A percentile compares a stretch with the other conserved stretches of the same genome.
Evolutionary conservation across 192 early-diverging fungal genomes (phyloP).

Genomic region (Entrophospora sp.): DNA sequence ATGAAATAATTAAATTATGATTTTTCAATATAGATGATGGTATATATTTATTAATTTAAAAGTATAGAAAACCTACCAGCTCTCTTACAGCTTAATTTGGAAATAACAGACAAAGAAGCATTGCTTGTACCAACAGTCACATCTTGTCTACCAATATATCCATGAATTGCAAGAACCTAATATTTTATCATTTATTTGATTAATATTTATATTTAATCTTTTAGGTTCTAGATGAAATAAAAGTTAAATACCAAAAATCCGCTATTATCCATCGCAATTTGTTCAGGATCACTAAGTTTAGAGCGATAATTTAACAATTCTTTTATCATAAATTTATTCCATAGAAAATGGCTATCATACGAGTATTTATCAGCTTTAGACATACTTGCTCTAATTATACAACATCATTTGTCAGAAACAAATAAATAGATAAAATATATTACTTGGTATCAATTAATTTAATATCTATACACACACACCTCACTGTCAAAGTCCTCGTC

Average conservation of each 20-base stretch:
- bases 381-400: too few species aligned
- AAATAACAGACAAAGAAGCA: constrained; percentile 54
- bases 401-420: constrained; percentile 31
- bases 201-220: too few species aligned
- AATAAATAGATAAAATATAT: not conserved
- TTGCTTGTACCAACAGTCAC: constrained; percentile 28
- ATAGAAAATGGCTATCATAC: constrained; percentile 73
- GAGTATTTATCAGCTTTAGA: constrained; percentile 47
- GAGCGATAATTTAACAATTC: constrained; percentile 74
- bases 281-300: constrained; percentile 56
- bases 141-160: constrained; percentile 55
- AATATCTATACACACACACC: constrained; percentile 27
- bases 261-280: constrained; percentile 58
- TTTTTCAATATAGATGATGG: too few species aligned
- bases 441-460: not conserved
- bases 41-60: too few species aligned
- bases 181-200: not conserved
- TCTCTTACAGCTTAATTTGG: constrained; percentile 68
- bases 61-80: constrained; percentile 28
- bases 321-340: constrained; percentile 83
- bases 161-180: constrained; percentile 64
- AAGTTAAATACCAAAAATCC: constrained; percentile 65
- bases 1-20: constrained; percentile 42
- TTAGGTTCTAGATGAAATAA: too few species aligned
- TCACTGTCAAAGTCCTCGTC: constrained; percentile 67